Conservation (phyloP, 495 filamentous ascomycete genomes). For the Hypoxylon subgilvum region DNA sequence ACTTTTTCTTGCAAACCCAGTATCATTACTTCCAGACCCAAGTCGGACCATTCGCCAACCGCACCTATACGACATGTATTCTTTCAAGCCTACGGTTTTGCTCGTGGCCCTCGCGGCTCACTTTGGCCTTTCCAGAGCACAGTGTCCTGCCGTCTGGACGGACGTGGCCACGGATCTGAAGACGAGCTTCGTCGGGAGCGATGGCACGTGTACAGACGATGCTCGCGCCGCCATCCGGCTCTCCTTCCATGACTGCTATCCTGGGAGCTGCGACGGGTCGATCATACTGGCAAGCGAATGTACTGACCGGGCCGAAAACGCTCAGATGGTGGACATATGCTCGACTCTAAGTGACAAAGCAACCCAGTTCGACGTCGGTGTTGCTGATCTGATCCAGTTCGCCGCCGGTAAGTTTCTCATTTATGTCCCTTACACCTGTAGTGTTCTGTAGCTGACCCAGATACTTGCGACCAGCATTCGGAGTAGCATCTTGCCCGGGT, state of each 20-base stretch:
- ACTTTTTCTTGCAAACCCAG: too few relatives aligned
- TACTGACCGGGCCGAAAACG: conserved; percentile 27
- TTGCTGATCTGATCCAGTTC: conserved; percentile 35
- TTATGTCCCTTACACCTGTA: not conserved
- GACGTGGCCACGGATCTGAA: conserved; percentile 34
- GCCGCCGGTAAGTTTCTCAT: conserved; percentile 30
- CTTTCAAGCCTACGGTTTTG: conserved; percentile 9
- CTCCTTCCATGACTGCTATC: conserved; percentile 37
- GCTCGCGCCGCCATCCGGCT: conserved; percentile 37
- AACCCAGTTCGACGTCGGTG: conserved; percentile 25
- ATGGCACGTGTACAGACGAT: conserved; percentile 28
- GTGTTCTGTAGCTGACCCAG: not conserved
- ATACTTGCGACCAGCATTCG: conserved; percentile 17
- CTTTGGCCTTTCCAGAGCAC: conserved; percentile 4
- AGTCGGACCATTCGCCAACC: not conserved
- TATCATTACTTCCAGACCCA: not conserved
- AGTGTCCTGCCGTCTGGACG: conserved; percentile 34
- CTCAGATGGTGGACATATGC: conserved; percentile 28
- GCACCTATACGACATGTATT: conserved; percentile 14
- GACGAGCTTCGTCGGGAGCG: conserved; percentile 14
- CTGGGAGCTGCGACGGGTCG: conserved; percentile 32
- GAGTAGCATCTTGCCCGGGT: conserved; percentile 25
- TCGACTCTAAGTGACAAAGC: conserved; percentile 25
- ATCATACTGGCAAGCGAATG: conserved; percentile 33
- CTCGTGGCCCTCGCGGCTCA: conserved; percentile 7